These are phyloP conservation scores for Aspergillus japonicus DNA, from an alignment of 2,329 filamentous ascomycete genomes.

Conservation along the genomic window DNA sequence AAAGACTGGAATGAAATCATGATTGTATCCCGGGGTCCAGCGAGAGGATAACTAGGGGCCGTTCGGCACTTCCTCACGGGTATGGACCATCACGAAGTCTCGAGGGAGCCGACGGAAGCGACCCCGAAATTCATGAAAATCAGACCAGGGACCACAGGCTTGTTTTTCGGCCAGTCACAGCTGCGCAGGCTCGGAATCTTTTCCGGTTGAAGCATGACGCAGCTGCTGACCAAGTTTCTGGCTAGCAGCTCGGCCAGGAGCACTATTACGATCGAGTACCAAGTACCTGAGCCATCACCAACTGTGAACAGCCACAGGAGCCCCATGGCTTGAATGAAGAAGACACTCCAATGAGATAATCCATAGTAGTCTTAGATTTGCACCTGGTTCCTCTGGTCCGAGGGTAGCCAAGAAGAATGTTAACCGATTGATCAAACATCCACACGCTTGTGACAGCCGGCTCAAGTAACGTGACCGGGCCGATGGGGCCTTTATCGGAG, in stretches of 20 bases:
- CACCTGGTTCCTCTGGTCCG: neutral
- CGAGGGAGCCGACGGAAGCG: constrained; percentile 2
- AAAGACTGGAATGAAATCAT: neutral
- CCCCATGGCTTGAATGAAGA: no score
- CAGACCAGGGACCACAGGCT: neutral
- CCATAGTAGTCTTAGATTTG: constrained; percentile 3
- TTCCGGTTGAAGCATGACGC: constrained; percentile 7
- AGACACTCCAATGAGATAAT: constrained; percentile 1
- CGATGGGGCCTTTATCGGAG: constrained; percentile 17
- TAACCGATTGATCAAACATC: constrained; percentile 3
- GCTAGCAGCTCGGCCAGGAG: neutral
- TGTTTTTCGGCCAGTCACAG: neutral
- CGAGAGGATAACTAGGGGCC: neutral
- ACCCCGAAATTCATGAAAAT: neutral
- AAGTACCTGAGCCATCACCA: neutral
- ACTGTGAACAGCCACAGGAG: neutral
- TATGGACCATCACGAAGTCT: neutral
- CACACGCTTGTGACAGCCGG: constrained; percentile 8
- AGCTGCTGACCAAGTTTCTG: neutral
- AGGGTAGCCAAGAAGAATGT: constrained; percentile 3
- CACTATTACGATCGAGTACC: neutral
- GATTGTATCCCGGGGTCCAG: neutral
- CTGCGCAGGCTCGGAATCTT: constrained; percentile 1
- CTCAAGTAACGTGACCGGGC: constrained; percentile 29
- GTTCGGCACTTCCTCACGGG: neutral